Conservation (phyloP, 306 rosid species). For the Aeschynomene evenia region DNA sequence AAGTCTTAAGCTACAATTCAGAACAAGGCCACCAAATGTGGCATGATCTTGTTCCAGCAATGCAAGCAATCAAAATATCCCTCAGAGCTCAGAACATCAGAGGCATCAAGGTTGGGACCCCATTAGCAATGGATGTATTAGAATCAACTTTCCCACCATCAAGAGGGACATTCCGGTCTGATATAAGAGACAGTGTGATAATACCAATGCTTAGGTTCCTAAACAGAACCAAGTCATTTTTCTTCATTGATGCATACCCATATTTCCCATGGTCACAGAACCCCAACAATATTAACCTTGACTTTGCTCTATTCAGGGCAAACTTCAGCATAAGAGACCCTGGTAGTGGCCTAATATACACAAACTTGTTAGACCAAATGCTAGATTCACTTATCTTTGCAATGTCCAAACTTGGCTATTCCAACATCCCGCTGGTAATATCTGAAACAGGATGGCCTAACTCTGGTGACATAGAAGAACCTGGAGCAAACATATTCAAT, state of each 20-base stretch:
- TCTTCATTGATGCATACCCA: conserved; percentile 75
- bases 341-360: conserved; percentile 50
- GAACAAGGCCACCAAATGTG: conserved; percentile 51
- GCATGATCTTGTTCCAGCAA: conserved; percentile 75
- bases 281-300: conserved; percentile 50
- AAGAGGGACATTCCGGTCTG: conserved; percentile 40
- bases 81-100: conserved; percentile 41
- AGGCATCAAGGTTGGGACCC: conserved; percentile 64
- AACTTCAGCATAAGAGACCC: conserved; percentile 39
- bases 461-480: conserved; percentile 45
- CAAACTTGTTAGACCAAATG: conserved; percentile 84
- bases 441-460: conserved; percentile 90
- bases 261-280: conserved; percentile 70
- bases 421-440: conserved; percentile 47
- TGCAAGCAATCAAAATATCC: conserved; percentile 53
- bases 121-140: conserved; percentile 75
- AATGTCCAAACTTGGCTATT: conserved; percentile 71
- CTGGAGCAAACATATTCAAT: conserved; percentile 53
- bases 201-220: conserved; percentile 62
- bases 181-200: conserved; percentile 45
- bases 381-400: conserved; percentile 70
- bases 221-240: conserved; percentile 59
- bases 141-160: conserved; percentile 70
- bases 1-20: conserved; percentile 59
- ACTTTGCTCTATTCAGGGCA: conserved; percentile 55